phyloP scores from a whole-genome alignment of 108 stramenopile genomes.

The Pseudonitzschia delicatissima region DNA sequence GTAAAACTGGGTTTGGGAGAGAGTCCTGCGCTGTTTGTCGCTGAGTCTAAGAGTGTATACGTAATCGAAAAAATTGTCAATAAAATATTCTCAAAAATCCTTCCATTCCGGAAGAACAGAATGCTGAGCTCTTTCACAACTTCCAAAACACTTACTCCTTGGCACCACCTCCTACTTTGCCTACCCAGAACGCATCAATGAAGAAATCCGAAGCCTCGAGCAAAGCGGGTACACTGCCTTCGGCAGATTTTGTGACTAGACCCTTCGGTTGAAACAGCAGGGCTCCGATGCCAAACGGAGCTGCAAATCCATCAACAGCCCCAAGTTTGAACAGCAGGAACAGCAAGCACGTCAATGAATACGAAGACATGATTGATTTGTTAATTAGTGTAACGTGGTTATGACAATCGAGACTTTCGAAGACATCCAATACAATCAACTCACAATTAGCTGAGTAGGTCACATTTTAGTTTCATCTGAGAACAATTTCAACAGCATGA shows the following conservation, averaged over 20 bases:
- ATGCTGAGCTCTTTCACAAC: too few relatives aligned
- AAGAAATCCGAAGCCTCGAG: slow-evolving; percentile 66
- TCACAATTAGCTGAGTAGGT: neutral
- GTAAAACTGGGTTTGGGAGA: slow-evolving; percentile 52
- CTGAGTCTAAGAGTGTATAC: slow-evolving; percentile 25
- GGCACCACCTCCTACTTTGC: slow-evolving; percentile 68
- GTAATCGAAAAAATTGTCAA: too few relatives aligned
- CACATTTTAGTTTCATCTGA: too few relatives aligned
- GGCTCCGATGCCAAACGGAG: slow-evolving; percentile 32
- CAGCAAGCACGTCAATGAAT: too few relatives aligned
- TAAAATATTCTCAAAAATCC: too few relatives aligned
- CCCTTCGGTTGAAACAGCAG: slow-evolving; percentile 33
- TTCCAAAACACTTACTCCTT: slow-evolving; percentile 8
- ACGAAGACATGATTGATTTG: too few relatives aligned
- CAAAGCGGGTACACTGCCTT: slow-evolving; percentile 36
- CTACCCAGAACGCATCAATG: slow-evolving; percentile 79
- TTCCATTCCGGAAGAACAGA: too few relatives aligned
- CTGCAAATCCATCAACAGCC: neutral
- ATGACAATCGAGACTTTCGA: too few relatives aligned
- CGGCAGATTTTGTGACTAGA: slow-evolving; percentile 13
- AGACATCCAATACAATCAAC: too few relatives aligned
- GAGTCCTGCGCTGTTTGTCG: slow-evolving; percentile 35
- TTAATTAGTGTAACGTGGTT: too few relatives aligned
- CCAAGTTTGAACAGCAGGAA: neutral
- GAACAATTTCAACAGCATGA: too few relatives aligned